Evolutionary conservation across 2,329 filamentous ascomycete genomes (phyloP), one percentile per base, ranked within the genome.

Genomic region (Fusarium sp.): DNA sequence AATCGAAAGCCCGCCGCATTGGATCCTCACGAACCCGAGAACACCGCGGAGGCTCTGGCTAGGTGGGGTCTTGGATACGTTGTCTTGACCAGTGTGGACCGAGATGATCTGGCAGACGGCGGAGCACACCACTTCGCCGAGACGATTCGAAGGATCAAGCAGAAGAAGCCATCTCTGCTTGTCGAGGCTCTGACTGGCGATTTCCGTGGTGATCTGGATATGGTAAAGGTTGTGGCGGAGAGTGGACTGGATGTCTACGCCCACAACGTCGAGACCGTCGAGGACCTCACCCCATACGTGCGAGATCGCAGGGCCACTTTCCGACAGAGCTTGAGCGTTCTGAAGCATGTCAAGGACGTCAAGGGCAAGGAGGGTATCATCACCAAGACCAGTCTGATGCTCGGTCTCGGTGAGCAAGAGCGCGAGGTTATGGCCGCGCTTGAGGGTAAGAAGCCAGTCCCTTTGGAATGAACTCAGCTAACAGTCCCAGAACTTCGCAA

Each of bases 301-400:
- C 90, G 96, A 38, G 96, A 99, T 81, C 91, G 96, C 57, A 88
- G 96, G 69, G 96, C 96, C 1, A 97, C 91, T 7, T 99, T 98
- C 85, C 87, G 93, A 75, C 94, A 97, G 85, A 96, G 93, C 71
- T 83, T 98, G 70, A 86, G 86, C 35, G 95, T 99, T 9, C 84
- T 99, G 69, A 88, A 91, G 66, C 91, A 93, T 40, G 96, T 93
- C 33, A 98, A 99, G 87, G 88, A 90, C 69, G 90, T 93, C 2
- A 90, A 89, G 67, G 87, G 88, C 64, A 82, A 86, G 70, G 90
- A 92, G 2, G 89, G 89, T 4, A 88, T 98, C 69, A 97, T 99
- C 78, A 99, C 96, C n/a, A 99, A 99, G 88, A 98, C 96, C 1
- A 98, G 94, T 76, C 91, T 99, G 72, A 99, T 99, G 96, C 88